Evolutionary conservation across 306 rosid genomes (phyloP).

Genomic region (Morella rubra): DNA sequence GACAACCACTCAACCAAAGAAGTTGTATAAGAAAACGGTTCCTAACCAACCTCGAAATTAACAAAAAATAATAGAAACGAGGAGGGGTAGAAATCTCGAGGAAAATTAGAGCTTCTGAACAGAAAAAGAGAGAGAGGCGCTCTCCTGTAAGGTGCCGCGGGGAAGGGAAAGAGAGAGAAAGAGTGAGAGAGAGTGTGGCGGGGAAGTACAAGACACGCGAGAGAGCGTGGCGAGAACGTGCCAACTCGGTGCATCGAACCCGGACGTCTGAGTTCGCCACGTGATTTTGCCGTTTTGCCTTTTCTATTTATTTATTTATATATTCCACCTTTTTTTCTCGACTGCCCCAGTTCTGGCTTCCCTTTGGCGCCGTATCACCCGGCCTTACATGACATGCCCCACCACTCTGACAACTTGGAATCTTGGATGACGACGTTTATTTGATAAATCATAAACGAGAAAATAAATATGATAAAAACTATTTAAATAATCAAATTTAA

Average conservation of each 20-base stretch:
- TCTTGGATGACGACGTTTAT: no score
- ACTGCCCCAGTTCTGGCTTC: no score
- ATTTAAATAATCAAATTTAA: no score
- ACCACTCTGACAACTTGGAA: no score
- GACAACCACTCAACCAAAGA: slow-evolving; percentile 3
- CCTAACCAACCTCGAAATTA: neutral
- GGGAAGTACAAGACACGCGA: slow-evolving; percentile 36
- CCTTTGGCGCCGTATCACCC: neutral
- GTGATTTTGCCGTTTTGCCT: slow-evolving; percentile 9
- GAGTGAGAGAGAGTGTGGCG: slow-evolving; percentile 45
- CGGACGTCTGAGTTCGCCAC: slow-evolving; percentile 38
- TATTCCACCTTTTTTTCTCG: no score
- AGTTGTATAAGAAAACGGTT: slow-evolving; percentile 16
- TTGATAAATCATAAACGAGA: no score
- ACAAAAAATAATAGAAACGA: neutral
- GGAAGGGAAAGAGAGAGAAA: neutral
- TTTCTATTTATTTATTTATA: no score
- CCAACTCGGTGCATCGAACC: neutral
- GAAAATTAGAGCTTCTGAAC: slow-evolving; percentile 12
- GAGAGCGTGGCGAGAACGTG: slow-evolving; percentile 49
- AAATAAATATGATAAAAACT: no score
- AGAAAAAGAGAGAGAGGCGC: slow-evolving; percentile 27
- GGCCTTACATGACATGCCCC: neutral
- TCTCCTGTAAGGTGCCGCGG: neutral
- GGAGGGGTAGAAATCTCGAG: slow-evolving; percentile 19